Conservation (phyloP, 1,284 basidiomycete species). For the Papiliotrema terrestris region DNA sequence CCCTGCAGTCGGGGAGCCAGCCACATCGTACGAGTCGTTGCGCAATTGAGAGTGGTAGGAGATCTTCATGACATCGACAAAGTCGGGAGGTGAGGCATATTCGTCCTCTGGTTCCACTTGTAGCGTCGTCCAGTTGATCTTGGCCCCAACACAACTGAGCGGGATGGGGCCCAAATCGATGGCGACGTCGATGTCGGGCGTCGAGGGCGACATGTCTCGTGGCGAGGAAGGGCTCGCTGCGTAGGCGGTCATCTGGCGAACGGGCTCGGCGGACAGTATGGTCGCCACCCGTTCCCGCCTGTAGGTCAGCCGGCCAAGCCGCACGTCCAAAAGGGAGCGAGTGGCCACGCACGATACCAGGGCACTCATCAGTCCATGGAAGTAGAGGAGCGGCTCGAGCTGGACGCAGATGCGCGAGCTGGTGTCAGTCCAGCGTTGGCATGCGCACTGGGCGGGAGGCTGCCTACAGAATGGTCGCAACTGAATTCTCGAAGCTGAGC, state of each 20-base stretch:
- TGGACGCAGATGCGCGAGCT: neutral
- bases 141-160: neutral
- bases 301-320: neutral
- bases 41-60: neutral
- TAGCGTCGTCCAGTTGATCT: constrained; percentile 1
- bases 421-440: neutral
- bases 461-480: neutral
- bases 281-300: neutral
- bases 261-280: constrained; percentile 1
- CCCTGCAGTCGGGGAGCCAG: neutral
- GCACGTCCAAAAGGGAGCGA: neutral
- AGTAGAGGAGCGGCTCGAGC: neutral
- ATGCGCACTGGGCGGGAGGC: neutral
- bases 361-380: constrained; percentile 1
- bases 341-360: neutral
- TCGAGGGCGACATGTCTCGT: neutral
- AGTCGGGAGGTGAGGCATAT: neutral
- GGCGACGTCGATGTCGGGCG: neutral
- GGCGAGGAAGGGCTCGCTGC: neutral
- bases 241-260: neutral
- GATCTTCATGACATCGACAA: neutral
- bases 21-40: neutral
- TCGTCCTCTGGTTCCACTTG: neutral
- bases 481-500: neutral
- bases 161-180: neutral